These are phyloP conservation scores for Fusarium zealandicum DNA, from an alignment of 2,329 filamentous ascomycete species.

Conservation along the genomic window DNA sequence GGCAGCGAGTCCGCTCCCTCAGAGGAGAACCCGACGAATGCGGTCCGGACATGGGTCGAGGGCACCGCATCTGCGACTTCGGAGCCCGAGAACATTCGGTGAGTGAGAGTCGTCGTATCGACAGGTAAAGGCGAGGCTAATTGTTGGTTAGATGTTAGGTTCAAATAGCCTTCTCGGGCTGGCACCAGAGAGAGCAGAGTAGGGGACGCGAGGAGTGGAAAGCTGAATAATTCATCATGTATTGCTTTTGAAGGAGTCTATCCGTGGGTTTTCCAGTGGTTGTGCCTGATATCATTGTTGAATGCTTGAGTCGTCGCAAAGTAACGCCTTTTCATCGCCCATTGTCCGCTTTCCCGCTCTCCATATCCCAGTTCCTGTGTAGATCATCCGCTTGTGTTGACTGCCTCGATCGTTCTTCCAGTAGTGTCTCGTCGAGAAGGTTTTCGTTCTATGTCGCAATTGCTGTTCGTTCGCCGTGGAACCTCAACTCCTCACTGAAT, in stretches of 20 bases:
- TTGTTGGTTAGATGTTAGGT: background rate
- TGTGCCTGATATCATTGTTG: background rate
- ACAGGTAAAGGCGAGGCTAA: background rate
- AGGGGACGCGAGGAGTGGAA: background rate
- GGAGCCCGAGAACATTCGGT: background rate
- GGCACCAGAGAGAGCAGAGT: background rate
- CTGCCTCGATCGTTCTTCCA: background rate
- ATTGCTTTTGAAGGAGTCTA: slow-evolving; percentile 18
- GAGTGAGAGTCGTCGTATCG: background rate
- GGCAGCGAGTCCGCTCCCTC: background rate
- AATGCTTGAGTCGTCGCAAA: background rate
- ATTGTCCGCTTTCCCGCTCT: background rate
- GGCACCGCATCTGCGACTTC: background rate
- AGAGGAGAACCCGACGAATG: background rate
- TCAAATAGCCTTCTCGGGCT: background rate
- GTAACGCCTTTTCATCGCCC: background rate
- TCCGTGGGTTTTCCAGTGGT: background rate
- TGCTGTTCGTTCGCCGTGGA: background rate
- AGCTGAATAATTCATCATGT: slow-evolving; percentile 9
- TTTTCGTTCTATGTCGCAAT: background rate
- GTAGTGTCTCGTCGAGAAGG: background rate
- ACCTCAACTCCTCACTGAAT: slow-evolving; percentile 31
- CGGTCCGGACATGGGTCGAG: background rate
- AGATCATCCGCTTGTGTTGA: background rate
- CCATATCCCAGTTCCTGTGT: background rate